Evolutionary conservation across 495 filamentous ascomycete species (phyloP), one percentile per base, ranked within the genome.

Genomic region (Geoglossum glabrum): DNA sequence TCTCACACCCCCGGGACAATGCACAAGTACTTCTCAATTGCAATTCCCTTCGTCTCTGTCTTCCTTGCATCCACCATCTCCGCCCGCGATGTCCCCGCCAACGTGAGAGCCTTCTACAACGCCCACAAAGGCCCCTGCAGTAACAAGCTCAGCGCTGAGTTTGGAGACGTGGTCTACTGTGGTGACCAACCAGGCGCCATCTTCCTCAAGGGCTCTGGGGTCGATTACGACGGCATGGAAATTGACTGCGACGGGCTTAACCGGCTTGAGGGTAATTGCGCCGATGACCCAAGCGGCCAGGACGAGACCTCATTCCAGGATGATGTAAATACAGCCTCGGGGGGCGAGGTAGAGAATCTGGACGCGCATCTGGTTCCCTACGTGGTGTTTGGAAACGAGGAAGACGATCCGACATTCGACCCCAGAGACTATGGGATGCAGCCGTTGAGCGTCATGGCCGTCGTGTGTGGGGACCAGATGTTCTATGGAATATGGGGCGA

Each of bases 401-500:
- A 73, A 0, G 47, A 34, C 25, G 67, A 69, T 61, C 28, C 58
- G 1, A 71, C 66, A 26, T 83, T 75, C 61, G 65, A 81, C 57
- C 82, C 81, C 0, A 55, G 69, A 59, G 33, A 67, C 17, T 64
- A 72, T 56, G 76, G 74, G 11, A 72, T 83, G 62, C 59, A 81
- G 68, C 79, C 78, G 4, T 61, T 84, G 60, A 81, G 78, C 60
- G 61, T 84, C 7, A 78, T 83, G 64, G 79, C 79, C 0, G 79
- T 84, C 19, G 78, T 84, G 9, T 85, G 81, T 57, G 70, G 70
- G 15, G 66, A 69, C 25, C 63, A 81, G 61, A 59, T 83, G 62
- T 77, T 81, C 45, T 84, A 83, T 61, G 80, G 77, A n/a, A 66
- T 85, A 56, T 83, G 79, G 82, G 82, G 79, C 17, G 81, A 85